Evolutionary conservation across 805 yeast genomes (phyloP), one percentile per base, ranked within the genome.

Genomic region (Candida manassasensis): DNA sequence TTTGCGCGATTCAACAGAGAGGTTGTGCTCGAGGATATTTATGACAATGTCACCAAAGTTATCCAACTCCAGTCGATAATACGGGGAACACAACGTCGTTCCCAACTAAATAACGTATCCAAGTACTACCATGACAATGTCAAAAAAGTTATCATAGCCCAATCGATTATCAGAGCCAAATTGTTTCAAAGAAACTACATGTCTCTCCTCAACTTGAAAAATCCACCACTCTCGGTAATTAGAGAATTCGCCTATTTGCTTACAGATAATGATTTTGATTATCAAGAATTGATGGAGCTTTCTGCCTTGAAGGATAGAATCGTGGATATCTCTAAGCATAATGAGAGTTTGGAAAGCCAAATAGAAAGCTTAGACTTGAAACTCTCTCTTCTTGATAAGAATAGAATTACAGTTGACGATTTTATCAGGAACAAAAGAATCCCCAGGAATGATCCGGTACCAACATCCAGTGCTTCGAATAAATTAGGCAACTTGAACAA

Each of bases 141-240:
- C 26, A 71, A 67, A n/a, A 69, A 73, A 26, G 75, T 93, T 11
- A 66, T 86, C 41, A 74, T 69, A 48, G 75, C 89, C 12, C 98
- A 93, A 61, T 80, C 87, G 32, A 66, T 67, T 25, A 71, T 90
- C 37, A 73, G 88, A 38, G 80, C 87, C 21, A 67, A 71, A 44
- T 73, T 77, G 36, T 81, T 82, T 39, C 81, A 81, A 9, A 69
- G 66, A 21, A 93, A 95, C 1, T 93, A 86, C 58, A 74, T 73
- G 40, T 75, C 84, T 2, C 63, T 93, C 38, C 75, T 85, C 32
- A 71, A 75, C 7, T 78, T 75, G 55, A 73, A 71, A 25, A 81
- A 84, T 48, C 97, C 97, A 0, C 84, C 94, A 0, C 59, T 93
- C 32, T 61, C 79, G 21, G 84, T 86, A 0, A 80, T 93, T 16